phyloP scores from a whole-genome alignment of 805 yeast genomes.

The Candida bentonensis region DNA sequence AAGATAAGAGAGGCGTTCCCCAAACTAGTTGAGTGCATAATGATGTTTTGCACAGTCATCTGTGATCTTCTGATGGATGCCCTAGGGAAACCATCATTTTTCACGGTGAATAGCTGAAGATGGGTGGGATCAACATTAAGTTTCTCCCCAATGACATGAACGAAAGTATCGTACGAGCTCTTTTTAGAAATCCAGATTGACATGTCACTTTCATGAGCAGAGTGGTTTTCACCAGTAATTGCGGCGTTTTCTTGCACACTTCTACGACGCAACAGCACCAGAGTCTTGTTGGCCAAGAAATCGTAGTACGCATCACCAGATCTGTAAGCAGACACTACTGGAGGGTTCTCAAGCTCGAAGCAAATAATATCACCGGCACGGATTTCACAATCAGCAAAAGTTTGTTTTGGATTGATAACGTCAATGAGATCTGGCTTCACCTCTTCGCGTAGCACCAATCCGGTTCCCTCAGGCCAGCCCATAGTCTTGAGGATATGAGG shows the following conservation, averaged over 20 bases:
- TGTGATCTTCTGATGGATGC: background rate
- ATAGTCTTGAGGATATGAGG: slow-evolving; percentile 11
- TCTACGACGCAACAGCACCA: slow-evolving; percentile 6
- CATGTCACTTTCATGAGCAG: slow-evolving; percentile 10
- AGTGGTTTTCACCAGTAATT: slow-evolving; percentile 11
- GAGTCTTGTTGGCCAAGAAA: slow-evolving; percentile 18
- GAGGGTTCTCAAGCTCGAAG: slow-evolving; percentile 13
- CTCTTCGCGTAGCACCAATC: slow-evolving; percentile 19
- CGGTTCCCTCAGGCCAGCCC: slow-evolving; percentile 18
- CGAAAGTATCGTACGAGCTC: slow-evolving; percentile 44
- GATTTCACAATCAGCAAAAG: slow-evolving; percentile 20
- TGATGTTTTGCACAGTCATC: background rate
- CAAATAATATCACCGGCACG: slow-evolving; percentile 24
- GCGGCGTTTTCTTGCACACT: slow-evolving; percentile 11
- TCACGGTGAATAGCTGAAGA: slow-evolving; percentile 45
- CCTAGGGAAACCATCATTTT: background rate
- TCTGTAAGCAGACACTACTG: slow-evolving; percentile 6
- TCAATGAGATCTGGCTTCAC: slow-evolving; percentile 23
- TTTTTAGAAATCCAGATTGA: slow-evolving; percentile 54
- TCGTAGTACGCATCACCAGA: slow-evolving; percentile 19
- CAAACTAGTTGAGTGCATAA: background rate
- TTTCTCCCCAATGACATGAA: slow-evolving; percentile 41
- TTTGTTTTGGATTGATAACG: slow-evolving; percentile 12
- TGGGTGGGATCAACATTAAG: slow-evolving; percentile 43
- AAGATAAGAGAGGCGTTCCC: slow-evolving; percentile 26